Percentiles rank a stretch among this genome's conserved stretches.
phyloP scores from a whole-genome alignment of 345 rosid genomes.

The Angophora floribunda region DNA sequence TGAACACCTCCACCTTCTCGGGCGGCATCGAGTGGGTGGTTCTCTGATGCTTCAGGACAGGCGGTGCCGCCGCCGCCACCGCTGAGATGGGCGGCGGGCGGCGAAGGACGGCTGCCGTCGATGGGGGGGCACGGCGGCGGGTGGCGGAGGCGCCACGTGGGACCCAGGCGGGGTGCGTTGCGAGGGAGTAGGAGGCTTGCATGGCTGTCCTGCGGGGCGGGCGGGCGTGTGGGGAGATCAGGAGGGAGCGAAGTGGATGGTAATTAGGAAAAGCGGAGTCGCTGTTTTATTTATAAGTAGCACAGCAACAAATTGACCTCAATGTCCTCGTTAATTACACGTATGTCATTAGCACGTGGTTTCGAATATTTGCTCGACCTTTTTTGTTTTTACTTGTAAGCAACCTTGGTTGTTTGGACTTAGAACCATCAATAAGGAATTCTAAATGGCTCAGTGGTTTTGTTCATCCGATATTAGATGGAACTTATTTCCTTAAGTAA shows the following conservation, averaged over 20 bases:
- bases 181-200: conserved; percentile 21
- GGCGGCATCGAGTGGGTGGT: conserved; percentile 56
- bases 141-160: neutral
- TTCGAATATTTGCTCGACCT: neutral
- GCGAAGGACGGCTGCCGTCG: neutral
- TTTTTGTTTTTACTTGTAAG: neutral
- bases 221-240: neutral
- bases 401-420: neutral
- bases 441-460: neutral
- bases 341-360: neutral
- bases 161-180: neutral
- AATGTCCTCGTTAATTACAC: neutral
- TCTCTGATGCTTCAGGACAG: conserved; percentile 11
- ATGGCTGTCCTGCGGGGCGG: conserved; percentile 1
- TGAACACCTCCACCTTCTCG: conserved; percentile 53
- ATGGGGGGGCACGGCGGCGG: neutral
- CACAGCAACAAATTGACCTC: neutral
- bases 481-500: neutral
- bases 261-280: neutral
- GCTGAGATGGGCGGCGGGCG: conserved; percentile 10
- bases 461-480: fast-evolving
- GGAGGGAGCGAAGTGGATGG: neutral
- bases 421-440: neutral
- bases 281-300: neutral
- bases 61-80: conserved; percentile 21